These are phyloP conservation scores for Ceriops zippeliana DNA, from an alignment of 345 rosid species.

Conservation along the genomic window DNA sequence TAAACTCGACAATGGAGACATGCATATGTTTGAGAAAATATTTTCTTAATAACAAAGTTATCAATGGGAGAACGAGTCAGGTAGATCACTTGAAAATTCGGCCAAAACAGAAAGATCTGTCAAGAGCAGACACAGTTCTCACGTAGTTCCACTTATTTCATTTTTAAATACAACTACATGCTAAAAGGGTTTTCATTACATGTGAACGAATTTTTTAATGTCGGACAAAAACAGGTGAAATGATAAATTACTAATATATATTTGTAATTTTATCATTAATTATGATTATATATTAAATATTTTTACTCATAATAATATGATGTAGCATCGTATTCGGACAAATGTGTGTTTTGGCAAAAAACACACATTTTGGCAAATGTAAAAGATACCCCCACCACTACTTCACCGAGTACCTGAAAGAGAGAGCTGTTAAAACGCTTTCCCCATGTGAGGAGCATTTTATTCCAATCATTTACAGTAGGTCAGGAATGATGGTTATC, in stretches of 20 bases:
- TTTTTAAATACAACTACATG: too few species aligned
- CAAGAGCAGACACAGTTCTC: slow-evolving; percentile 1
- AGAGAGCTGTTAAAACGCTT: slow-evolving; percentile 22
- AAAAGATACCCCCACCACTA: slow-evolving; percentile 33
- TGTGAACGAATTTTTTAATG: too few species aligned
- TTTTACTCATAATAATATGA: too few species aligned
- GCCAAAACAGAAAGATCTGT: slow-evolving; percentile 13
- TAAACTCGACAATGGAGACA: background rate
- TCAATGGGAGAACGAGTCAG: background rate
- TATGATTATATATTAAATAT: too few species aligned
- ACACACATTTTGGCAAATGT: slow-evolving; percentile 21
- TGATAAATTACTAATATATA: too few species aligned
- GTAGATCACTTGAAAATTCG: slow-evolving; percentile 7
- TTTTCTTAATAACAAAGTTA: background rate
- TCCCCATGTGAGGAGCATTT: slow-evolving; percentile 50
- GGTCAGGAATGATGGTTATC: slow-evolving; percentile 14
- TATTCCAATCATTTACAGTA: slow-evolving; percentile 27
- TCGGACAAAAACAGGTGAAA: too few species aligned
- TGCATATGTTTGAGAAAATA: background rate
- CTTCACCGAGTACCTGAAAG: slow-evolving; percentile 1
- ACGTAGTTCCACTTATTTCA: slow-evolving; percentile 8
- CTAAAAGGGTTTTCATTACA: too few species aligned
- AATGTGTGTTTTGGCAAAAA: too few species aligned
- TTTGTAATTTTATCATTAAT: too few species aligned
- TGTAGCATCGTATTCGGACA: too few species aligned